phyloP scores from a whole-genome alignment of 2,329 filamentous ascomycete genomes.

The Stenocarpella maydis region DNA sequence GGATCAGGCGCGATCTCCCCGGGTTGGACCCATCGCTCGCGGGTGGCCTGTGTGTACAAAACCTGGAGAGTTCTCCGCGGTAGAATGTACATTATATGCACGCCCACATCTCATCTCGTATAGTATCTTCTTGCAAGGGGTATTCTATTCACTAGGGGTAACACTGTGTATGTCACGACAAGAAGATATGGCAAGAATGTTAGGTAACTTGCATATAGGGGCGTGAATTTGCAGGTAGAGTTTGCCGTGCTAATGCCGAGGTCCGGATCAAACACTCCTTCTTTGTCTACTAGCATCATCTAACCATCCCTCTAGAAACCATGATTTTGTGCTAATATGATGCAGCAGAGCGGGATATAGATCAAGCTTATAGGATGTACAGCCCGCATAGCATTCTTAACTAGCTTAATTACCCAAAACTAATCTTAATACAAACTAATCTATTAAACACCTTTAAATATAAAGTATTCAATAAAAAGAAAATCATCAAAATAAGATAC shows the following conservation, averaged over 20 bases:
- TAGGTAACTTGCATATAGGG: not conserved
- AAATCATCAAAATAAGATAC: no score
- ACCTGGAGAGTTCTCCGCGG: not conserved
- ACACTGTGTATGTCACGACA: not conserved
- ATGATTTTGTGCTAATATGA: not conserved
- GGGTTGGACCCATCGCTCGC: conserved; percentile 15
- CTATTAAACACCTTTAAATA: no score
- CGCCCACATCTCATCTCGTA: not conserved
- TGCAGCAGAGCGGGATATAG: no score
- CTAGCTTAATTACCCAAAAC: no score
- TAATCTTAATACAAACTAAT: no score
- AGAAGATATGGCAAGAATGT: not conserved
- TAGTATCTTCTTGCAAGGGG: not conserved
- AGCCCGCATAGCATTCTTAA: no score
- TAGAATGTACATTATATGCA: no score
- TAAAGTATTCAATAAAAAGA: no score
- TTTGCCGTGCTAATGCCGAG: not conserved
- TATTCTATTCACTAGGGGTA: no score
- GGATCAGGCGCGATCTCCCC: conserved; percentile 41
- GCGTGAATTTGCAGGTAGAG: not conserved
- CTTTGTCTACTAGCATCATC: not conserved
- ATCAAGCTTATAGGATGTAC: no score
- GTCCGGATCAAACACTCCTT: conserved; percentile 10
- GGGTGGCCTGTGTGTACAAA: not conserved
- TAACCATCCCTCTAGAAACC: not conserved